Evolutionary conservation across 2,329 filamentous ascomycete genomes (phyloP), one percentile per base, ranked within the genome.

Genomic region (Verticillium longisporum): DNA sequence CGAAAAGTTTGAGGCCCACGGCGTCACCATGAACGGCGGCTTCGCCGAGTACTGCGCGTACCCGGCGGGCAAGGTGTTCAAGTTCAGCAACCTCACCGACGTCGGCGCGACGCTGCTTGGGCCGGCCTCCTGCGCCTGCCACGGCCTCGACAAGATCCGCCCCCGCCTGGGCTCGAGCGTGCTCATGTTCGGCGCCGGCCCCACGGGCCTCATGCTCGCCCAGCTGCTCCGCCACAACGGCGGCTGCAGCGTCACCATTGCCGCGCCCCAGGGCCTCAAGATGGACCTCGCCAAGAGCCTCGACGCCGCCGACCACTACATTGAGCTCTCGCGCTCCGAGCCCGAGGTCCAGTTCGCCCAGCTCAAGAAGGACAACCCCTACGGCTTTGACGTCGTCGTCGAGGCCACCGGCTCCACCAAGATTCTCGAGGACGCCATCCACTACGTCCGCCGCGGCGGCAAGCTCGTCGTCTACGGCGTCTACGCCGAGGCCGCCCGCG

Each of bases 391-490:
- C 18, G 54, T 59, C 75, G 78, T 89, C 31, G 82, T 89, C 26
- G 86, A 90, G 76, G 88, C 88, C 38, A 90, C 88, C 13, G 88
- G 88, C 18, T 88, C 83, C 58, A 78, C 84, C 55, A 86, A 85
- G 73, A 87, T 91, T 57, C 80, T 91, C 2, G 88, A 91, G 70
- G 83, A 88, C 68, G 79, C 87, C 33, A 89, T 91, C 72, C 80
- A 90, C 74, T 91, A 89, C 70, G 86, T 89, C 66, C 85, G 87
- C 56, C 82, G 88, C 58, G 88, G 88, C 53, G 88, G 88, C 61
- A 90, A 88, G 71, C 77, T 91, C 36, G 85, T 90, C 54, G 86
- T 89, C 63, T 91, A 90, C 66, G 88, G 86, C 57, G 88, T 91
- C 32, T 91, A 91, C 71, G 77, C 83, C 65, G 83, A 79, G 64